Base-by-base conservation (phyloP, 1,284 basidiomycete genomes). In the Albatrellus sp. region DNA sequence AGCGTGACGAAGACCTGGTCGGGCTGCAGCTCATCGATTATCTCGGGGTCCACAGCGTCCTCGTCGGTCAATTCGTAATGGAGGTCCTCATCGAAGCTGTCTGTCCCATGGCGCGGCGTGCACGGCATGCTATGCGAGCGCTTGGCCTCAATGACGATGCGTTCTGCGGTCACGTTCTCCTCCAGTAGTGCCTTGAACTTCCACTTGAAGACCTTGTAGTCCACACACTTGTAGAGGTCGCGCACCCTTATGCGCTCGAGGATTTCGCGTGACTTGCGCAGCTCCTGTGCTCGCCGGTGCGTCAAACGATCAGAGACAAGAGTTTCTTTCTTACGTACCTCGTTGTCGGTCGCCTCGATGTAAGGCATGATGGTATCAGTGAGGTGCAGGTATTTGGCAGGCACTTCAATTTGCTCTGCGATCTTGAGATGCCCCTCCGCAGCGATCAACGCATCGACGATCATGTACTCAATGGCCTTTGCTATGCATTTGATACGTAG, bases 381-480 rank as follows among this genome's bases (percentile, higher is more conserved):
- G 1, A 89, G 66, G 49, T 70, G 61, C 2, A 86, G 54, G 45
- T 73, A 87, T 46, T 68, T 66, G 39, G 72, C 63, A 0, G 83
- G 76, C 29, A 78, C 56, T 35, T 67, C 59, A n/a, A 87, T 69
- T 1, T 66, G 62, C 1, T 69, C 57, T 0, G 80, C 72, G 45
- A 87, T 74, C 36, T 75, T 65, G 55, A 87, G 57, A 47, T 69
- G 48, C 0, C 73, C 70, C 35, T 89, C 80, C 0, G 86, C 86
- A 0, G 62, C 60, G 1, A 79, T 61, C 8, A 89, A 66, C 0
- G 71, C 82, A 52, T 89, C 86, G 3, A 85, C 67, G 17, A 89
- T 66, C 85, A 88, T 89, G 54, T 77, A 74, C 55, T 88, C 86
- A 44, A 89, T 78, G 0, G 81, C 75, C 51, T 73, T 80, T 6